phyloP scores from a whole-genome alignment of 2,329 filamentous ascomycete species.

The Epichloe elymi region DNA sequence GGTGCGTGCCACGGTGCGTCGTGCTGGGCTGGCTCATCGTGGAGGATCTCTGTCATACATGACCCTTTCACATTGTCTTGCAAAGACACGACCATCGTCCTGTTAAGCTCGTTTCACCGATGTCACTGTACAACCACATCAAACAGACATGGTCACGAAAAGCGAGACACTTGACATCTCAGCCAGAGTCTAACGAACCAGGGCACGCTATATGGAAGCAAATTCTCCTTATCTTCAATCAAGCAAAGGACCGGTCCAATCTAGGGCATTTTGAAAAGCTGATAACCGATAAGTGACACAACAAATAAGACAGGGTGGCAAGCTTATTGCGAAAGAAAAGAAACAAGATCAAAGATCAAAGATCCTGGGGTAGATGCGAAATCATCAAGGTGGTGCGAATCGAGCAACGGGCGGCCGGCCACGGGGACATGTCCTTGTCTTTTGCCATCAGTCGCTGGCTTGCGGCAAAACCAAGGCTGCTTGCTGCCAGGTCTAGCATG shows the following conservation, averaged over 20 bases:
- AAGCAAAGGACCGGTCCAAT: neutral
- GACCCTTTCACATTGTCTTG: no score
- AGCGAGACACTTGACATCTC: neutral
- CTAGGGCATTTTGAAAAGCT: neutral
- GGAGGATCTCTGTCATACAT: no score
- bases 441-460: no score
- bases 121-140: neutral
- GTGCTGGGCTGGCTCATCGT: neutral
- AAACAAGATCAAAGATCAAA: no score
- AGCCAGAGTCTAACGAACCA: neutral
- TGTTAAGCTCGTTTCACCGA: neutral
- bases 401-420: no score
- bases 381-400: no score
- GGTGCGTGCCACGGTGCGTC: neutral
- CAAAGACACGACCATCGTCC: neutral
- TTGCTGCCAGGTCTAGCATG: no score
- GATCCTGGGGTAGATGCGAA: no score
- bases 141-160: neutral
- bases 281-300: neutral
- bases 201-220: neutral
- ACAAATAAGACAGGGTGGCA: conserved; percentile 1
- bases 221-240: neutral
- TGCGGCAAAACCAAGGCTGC: no score
- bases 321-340: no score
- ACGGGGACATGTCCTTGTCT: no score